Percentiles rank a stretch among this genome's conserved stretches.
These are phyloP conservation scores for Nidula microcarpa DNA, from an alignment of 768 basidiomycete species.

Conservation along the genomic window DNA sequence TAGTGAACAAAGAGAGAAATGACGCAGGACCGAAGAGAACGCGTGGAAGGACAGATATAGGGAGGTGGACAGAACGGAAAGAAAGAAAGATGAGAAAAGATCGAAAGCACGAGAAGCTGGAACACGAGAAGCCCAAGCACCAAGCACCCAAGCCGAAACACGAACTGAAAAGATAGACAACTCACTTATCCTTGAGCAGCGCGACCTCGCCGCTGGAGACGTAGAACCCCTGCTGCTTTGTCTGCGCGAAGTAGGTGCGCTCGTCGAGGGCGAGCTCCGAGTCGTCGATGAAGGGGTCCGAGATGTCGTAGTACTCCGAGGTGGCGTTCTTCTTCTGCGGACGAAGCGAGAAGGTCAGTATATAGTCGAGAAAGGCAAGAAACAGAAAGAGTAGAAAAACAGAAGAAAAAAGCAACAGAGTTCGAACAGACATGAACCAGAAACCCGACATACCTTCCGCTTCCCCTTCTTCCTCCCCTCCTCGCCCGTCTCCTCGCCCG, in stretches of 20 bases:
- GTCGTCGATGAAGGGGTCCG: constrained; percentile 97
- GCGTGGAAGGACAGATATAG: too few relatives aligned
- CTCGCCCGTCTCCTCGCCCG: constrained; percentile 34
- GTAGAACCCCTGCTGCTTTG: constrained; percentile 91
- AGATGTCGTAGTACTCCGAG: constrained; percentile 81
- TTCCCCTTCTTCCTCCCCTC: constrained; percentile 26
- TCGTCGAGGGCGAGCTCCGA: constrained; percentile 89
- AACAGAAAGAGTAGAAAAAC: background rate
- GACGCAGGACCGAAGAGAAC: too few relatives aligned
- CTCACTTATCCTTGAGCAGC: constrained; percentile 71
- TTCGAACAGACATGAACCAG: background rate
- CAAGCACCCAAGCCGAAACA: too few relatives aligned
- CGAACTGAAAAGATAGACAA: too few relatives aligned
- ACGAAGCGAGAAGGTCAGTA: background rate
- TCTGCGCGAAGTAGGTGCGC: constrained; percentile 86
- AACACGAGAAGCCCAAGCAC: too few relatives aligned
- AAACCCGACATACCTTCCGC: constrained; percentile 18
- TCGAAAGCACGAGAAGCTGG: too few relatives aligned
- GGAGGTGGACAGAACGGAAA: too few relatives aligned
- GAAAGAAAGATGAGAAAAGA: too few relatives aligned
- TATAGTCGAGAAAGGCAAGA: background rate
- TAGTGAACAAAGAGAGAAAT: too few relatives aligned
- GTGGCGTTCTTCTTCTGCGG: constrained; percentile 51
- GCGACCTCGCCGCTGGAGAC: constrained; percentile 88
- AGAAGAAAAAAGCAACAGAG: background rate